These are phyloP conservation scores for Harringtonia lauricola DNA, from an alignment of 2,329 filamentous ascomycete species.

Conservation along the genomic window DNA sequence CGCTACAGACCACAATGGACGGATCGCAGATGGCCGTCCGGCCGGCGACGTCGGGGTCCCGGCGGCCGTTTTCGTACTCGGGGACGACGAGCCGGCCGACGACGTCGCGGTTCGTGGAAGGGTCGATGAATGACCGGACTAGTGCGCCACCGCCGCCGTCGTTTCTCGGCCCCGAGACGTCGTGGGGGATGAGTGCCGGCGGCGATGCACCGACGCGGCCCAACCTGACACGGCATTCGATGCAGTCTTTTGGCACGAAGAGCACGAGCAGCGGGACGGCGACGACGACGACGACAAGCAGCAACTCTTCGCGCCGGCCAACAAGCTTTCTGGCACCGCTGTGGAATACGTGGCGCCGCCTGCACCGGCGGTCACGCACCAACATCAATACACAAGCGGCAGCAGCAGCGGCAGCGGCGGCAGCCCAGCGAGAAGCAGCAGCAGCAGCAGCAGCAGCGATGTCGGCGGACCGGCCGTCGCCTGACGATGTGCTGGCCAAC, in stretches of 20 bases:
- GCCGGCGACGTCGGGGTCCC: neutral
- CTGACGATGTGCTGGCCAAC: constrained; percentile 43
- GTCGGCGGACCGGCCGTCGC: constrained; percentile 17
- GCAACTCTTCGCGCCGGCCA: constrained; percentile 4
- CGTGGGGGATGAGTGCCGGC: neutral
- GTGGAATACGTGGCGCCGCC: constrained; percentile 21
- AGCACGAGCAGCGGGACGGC: neutral
- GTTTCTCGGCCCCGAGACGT: constrained; percentile 36
- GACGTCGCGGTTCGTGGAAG: constrained; percentile 57
- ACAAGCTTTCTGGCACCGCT: constrained; percentile 19
- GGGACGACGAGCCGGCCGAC: constrained; percentile 4
- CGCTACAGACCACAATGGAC: neutral
- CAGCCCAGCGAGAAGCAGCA: neutral
- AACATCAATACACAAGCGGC: neutral
- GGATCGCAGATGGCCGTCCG: neutral
- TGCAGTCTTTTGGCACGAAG: neutral
- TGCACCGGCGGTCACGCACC: constrained; percentile 12
- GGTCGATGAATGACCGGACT: constrained; percentile 74
- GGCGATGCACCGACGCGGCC: neutral
- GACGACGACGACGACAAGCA: constrained; percentile 5
- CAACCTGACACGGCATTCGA: neutral
- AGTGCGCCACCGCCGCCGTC: constrained; percentile 60
- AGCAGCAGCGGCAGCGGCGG: neutral
- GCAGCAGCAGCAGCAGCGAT: neutral
- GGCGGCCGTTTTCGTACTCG: neutral